phyloP scores from a whole-genome alignment of 2,329 filamentous ascomycete species.

The Aspergillus puulaauensis region DNA sequence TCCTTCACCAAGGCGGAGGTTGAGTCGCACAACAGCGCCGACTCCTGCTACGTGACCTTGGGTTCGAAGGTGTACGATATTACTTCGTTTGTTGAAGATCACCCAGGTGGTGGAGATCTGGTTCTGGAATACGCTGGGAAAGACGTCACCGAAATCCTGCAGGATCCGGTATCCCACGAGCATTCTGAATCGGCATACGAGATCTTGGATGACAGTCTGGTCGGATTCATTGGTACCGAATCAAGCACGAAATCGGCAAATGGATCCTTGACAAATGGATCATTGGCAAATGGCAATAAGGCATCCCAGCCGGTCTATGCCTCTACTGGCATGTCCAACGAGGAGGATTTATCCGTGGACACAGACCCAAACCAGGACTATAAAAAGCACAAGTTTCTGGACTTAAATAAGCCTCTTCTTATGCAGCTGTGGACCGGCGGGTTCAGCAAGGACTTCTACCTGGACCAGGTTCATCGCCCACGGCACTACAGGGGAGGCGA shows the following conservation, averaged over 20 bases:
- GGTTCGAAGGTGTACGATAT: slow-evolving; percentile 92
- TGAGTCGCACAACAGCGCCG: slow-evolving; percentile 71
- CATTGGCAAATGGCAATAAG: slow-evolving; percentile 29
- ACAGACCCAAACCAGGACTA: slow-evolving; percentile 77
- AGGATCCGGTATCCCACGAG: slow-evolving; percentile 76
- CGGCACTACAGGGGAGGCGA: slow-evolving; percentile 92
- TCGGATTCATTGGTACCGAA: slow-evolving; percentile 73
- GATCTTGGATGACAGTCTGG: slow-evolving; percentile 79
- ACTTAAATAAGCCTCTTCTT: slow-evolving; percentile 80
- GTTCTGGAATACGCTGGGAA: slow-evolving; percentile 88
- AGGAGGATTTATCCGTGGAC: slow-evolving; percentile 81
- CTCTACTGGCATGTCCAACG: slow-evolving; percentile 82
- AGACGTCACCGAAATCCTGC: slow-evolving; percentile 79
- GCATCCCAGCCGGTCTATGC: slow-evolving; percentile 41
- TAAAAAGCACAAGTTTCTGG: slow-evolving; percentile 89
- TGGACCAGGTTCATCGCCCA: slow-evolving; percentile 92
- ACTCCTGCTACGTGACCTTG: slow-evolving; percentile 91
- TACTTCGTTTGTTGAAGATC: slow-evolving; percentile 83
- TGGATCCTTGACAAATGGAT: slow-evolving; percentile 28
- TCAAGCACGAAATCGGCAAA: slow-evolving; percentile 51
- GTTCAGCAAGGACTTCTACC: slow-evolving; percentile 93
- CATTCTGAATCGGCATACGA: slow-evolving; percentile 96
- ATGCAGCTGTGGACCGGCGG: slow-evolving; percentile 84
- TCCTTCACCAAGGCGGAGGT: slow-evolving; percentile 81
- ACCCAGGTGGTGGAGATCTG: slow-evolving; percentile 86